Conservation (phyloP, 768 basidiomycete genomes). For the Amanita exitialis region DNA sequence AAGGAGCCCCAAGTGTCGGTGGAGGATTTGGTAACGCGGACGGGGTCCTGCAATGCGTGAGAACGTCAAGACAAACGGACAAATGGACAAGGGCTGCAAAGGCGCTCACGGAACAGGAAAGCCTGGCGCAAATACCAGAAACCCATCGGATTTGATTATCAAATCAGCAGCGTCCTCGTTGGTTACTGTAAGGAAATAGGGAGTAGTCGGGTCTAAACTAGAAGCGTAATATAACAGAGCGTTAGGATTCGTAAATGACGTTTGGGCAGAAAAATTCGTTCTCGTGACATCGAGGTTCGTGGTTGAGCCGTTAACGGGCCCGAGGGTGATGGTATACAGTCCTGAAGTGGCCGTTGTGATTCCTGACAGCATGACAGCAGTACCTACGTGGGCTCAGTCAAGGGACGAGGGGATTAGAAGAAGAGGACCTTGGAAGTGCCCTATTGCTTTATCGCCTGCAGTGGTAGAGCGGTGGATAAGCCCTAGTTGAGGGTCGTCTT, state of each 20-base stretch:
- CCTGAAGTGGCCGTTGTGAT: constrained; percentile 48
- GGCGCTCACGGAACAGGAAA: constrained; percentile 11
- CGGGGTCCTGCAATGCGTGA: neutral
- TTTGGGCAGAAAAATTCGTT: constrained; percentile 35
- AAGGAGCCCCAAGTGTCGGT: constrained; percentile 7
- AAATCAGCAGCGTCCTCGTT: constrained; percentile 49
- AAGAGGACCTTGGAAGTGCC: constrained; percentile 34
- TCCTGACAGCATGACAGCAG: constrained; percentile 51
- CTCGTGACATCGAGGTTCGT: constrained; percentile 25
- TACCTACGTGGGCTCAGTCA: constrained; percentile 31
- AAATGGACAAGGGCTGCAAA: neutral
- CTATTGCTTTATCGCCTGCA: constrained; percentile 33
- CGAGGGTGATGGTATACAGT: constrained; percentile 39
- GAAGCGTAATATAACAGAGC: constrained; percentile 56
- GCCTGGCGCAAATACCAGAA: constrained; percentile 33
- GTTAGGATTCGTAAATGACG: constrained; percentile 40
- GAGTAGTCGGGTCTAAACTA: constrained; percentile 38
- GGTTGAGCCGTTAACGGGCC: too few relatives aligned
- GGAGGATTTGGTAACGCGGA: neutral
- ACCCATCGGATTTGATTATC: constrained; percentile 36
- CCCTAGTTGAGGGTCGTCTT: constrained; percentile 18
- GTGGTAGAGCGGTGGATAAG: constrained; percentile 20
- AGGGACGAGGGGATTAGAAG: constrained; percentile 11
- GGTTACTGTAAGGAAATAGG: constrained; percentile 42
- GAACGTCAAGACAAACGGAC: neutral